Base-by-base conservation (phyloP, 1,284 basidiomycete genomes). In the Ustilago shanxiensis region DNA sequence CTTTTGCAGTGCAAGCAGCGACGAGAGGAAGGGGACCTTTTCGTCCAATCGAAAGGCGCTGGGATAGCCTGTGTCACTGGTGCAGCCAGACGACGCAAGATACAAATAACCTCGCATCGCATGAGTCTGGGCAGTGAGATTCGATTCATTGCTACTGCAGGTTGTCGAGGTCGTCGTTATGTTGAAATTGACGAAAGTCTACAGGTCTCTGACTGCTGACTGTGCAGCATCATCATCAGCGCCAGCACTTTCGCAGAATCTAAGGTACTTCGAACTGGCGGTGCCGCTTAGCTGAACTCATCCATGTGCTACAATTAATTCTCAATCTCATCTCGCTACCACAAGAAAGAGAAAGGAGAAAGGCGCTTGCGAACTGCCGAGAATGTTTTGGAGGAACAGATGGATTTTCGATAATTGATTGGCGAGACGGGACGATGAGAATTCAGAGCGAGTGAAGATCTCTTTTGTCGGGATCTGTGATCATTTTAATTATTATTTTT, bases 271-370 rank as follows among this genome's bases (percentile, higher is more conserved):
- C 31, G 14, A 13, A n/a, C 14, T 49, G 13, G 13, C 7, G 47
- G 10, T 14, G 47, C 3, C 47, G 6, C 14, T n/a, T n/a, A n/a
- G n/a, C n/a, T 49, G 24, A 14, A 49, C 28, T 49, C n/a, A 49
- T 49, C 47, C 24, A 13, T 49, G 47, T 49, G 14, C 8, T n/a
- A n/a, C n/a, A n/a, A n/a, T n/a, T 49, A 16, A 26, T 26, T 14
- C 47, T 49, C n/a, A 45, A 16, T 47, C 24, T 49, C 22, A 49
- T 49, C 24, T 49, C 47, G 47, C 24, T 49, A 49, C 47, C 22
- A 28, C 47, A 26, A n/a, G n/a, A 20, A n/a, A 44, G n/a, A 44
- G 1, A 20, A 11, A 20, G 8, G 2, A 44, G n/a, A n/a, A n/a
- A n/a, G 41, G 18, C 20, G 41, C 41, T 44, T 20, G 41, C 20